phyloP scores from a whole-genome alignment of 2,329 filamentous ascomycete species.

The Balansia obtecta region DNA sequence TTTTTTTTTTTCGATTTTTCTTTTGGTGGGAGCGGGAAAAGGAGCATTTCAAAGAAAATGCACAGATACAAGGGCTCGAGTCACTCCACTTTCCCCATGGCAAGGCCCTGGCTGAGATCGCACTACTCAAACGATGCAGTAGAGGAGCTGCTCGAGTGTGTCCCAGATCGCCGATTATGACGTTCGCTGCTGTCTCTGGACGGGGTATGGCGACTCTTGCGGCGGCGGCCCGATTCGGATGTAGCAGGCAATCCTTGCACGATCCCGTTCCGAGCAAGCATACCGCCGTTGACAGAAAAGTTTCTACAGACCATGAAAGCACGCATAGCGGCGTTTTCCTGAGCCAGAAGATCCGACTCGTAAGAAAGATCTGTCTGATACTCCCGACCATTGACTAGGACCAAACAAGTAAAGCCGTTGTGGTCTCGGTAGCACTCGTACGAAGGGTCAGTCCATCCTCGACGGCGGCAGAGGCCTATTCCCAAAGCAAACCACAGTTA shows the following conservation, averaged over 20 bases:
- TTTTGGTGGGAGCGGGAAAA: not conserved
- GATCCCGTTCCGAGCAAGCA: conserved; percentile 60
- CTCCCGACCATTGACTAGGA: conserved; percentile 90
- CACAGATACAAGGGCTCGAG: not conserved
- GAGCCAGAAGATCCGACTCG: conserved; percentile 68
- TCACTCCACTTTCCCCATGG: conserved; percentile 3
- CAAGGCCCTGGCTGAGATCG: not conserved
- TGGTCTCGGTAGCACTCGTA: conserved; percentile 71
- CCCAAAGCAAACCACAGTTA: not conserved
- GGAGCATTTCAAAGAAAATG: not conserved
- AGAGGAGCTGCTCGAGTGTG: conserved; percentile 51
- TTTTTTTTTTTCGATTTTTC: too few species aligned
- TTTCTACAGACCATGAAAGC: conserved; percentile 97
- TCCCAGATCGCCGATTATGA: conserved; percentile 38
- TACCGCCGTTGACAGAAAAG: conserved; percentile 93
- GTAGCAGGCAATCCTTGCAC: conserved; percentile 52
- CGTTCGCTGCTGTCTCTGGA: conserved; percentile 31
- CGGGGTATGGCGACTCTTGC: conserved; percentile 40
- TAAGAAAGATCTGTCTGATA: conserved; percentile 86
- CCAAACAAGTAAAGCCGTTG: conserved; percentile 75
- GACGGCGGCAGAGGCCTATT: conserved; percentile 85
- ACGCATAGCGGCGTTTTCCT: conserved; percentile 88
- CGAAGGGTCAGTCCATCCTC: conserved; percentile 82
- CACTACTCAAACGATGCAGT: conserved; percentile 45
- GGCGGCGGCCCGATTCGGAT: conserved; percentile 31